Evolutionary conservation across 1,139 yeast genomes (phyloP).

Genomic region (Taphrina communis): DNA sequence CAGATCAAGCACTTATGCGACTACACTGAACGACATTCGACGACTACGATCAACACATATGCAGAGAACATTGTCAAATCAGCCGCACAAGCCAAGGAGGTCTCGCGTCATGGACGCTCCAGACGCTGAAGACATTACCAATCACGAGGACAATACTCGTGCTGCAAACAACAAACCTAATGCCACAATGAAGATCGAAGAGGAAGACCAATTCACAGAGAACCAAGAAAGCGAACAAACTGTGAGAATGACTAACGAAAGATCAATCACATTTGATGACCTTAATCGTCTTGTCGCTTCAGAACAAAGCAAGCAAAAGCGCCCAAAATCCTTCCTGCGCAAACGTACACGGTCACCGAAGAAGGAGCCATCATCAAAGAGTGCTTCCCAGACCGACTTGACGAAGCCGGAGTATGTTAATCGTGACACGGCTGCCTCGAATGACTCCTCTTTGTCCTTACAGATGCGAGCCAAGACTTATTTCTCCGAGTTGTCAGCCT

Average conservation of each 20-base stretch:
- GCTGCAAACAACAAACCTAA: background rate
- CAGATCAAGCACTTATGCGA: constrained; percentile 57
- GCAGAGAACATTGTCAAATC: constrained; percentile 65
- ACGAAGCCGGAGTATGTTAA: constrained; percentile 7
- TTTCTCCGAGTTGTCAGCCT: constrained; percentile 71
- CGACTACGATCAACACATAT: constrained; percentile 73
- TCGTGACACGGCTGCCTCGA: constrained; percentile 16
- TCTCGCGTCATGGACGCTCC: constrained; percentile 59
- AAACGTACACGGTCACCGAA: constrained; percentile 28
- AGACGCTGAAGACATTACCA: constrained; percentile 48
- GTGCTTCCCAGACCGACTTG: constrained; percentile 19
- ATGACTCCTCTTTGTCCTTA: constrained; percentile 34
- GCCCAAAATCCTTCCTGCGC: constrained; percentile 72
- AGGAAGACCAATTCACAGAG: background rate
- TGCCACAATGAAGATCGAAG: constrained; percentile 3
- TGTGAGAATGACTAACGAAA: constrained; percentile 56
- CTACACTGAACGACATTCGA: constrained; percentile 78
- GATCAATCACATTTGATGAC: constrained; percentile 89
- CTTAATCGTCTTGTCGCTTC: constrained; percentile 97
- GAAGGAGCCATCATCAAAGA: constrained; percentile 9
- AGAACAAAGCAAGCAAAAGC: constrained; percentile 90
- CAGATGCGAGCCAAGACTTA: constrained; percentile 53
- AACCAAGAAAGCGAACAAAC: background rate
- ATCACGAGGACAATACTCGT: background rate
- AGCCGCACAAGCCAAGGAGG: constrained; percentile 65